Evolutionary conservation across 768 basidiomycete genomes (phyloP).

Genomic region (Hemileccinum rubropunctum): DNA sequence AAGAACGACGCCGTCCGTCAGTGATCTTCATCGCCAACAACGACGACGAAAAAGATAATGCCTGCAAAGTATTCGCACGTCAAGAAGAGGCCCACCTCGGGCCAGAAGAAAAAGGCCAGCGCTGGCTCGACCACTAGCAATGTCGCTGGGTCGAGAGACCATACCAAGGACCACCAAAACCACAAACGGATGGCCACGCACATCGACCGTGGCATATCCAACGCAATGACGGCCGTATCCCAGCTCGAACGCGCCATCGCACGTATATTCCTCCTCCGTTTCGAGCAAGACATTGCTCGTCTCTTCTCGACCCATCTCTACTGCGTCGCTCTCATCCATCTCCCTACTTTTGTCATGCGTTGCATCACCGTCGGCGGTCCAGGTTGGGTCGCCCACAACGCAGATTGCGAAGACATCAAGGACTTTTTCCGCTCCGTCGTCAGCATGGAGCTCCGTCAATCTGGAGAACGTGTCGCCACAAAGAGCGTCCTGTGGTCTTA

Average conservation of each 20-base stretch:
- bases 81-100: constrained; percentile 57
- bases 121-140: constrained; percentile 12
- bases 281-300: constrained; percentile 72
- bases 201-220: constrained; percentile 52
- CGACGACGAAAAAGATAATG: constrained; percentile 37
- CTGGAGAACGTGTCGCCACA: constrained; percentile 74
- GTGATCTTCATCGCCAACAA: constrained; percentile 2
- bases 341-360: constrained; percentile 67
- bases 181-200: constrained; percentile 43
- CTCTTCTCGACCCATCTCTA: constrained; percentile 71
- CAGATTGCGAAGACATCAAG: constrained; percentile 67
- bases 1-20: neutral
- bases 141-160: constrained; percentile 22
- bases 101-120: constrained; percentile 49
- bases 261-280: constrained; percentile 63
- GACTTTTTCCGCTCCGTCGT: constrained; percentile 70
- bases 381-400: constrained; percentile 66
- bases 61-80: constrained; percentile 74
- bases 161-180: constrained; percentile 28
- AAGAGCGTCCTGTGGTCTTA: constrained; percentile 81
- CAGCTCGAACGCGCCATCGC: constrained; percentile 69
- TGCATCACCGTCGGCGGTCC: constrained; percentile 61
- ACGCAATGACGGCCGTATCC: constrained; percentile 59
- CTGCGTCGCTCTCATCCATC: constrained; percentile 58
- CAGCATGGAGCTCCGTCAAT: constrained; percentile 75